phyloP scores from a whole-genome alignment of 768 basidiomycete genomes.

The Suillus hirtellus region DNA sequence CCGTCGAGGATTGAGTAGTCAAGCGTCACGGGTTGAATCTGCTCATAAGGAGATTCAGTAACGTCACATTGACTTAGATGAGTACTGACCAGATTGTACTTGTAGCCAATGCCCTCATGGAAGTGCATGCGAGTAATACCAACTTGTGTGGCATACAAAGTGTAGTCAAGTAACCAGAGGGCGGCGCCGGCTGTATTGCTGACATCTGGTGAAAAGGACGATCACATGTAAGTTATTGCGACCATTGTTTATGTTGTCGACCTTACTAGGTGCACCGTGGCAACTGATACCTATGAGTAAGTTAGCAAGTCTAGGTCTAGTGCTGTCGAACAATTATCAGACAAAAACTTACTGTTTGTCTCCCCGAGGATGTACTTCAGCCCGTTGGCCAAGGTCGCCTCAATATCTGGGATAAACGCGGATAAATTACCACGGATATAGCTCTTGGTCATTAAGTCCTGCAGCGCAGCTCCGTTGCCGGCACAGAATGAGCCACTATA shows the following conservation, averaged over 20 bases:
- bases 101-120: conserved; percentile 70
- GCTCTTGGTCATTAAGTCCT: conserved; percentile 66
- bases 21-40: conserved; percentile 67
- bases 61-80: neutral
- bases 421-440: conserved; percentile 58
- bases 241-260: neutral
- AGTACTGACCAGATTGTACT: conserved; percentile 58
- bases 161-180: conserved; percentile 68
- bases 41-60: neutral
- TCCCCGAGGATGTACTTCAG: conserved; percentile 64
- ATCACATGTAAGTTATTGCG: neutral
- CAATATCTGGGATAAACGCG: conserved; percentile 52
- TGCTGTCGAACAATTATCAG: neutral
- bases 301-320: neutral
- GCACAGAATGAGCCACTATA: conserved; percentile 64
- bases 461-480: conserved; percentile 53
- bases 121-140: conserved; percentile 58
- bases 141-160: conserved; percentile 56
- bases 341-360: conserved; percentile 51
- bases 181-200: conserved; percentile 73
- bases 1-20: conserved; percentile 60
- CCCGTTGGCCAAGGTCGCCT: conserved; percentile 44
- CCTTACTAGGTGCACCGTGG: conserved; percentile 36
- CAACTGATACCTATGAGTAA: conserved; percentile 33
- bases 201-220: conserved; percentile 41